These are phyloP conservation scores for Vitis vinifera DNA, from an alignment of 164 flowering plant species.

Conservation along the genomic window ASM3070453v1 NC_081814.1:15782001-15782500, in stretches of 20 bases:
- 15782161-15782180: constrained; percentile 95
- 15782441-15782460: no score
- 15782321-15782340: no score
- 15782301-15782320: background rate
- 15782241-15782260: constrained; percentile 93
- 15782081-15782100: constrained; percentile 20
- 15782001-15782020: constrained; percentile 2
- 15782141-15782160: constrained; percentile 86
- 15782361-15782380: no score
- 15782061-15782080: constrained; percentile 33
- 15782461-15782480: no score
- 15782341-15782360: no score
- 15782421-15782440: no score
- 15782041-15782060: constrained; percentile 33
- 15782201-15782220: constrained; percentile 89
- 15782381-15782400: no score
- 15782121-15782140: constrained; percentile 50
- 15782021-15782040: constrained; percentile 11
- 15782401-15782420: no score
- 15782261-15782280: constrained; percentile 95
- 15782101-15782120: constrained; percentile 26
- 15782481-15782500: no score
- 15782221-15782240: constrained; percentile 84
- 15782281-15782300: constrained; percentile 85
- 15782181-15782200: constrained; percentile 97